Conservation (phyloP, 106 monocot species). For the Phalaenopsis aphrodite region DNA sequence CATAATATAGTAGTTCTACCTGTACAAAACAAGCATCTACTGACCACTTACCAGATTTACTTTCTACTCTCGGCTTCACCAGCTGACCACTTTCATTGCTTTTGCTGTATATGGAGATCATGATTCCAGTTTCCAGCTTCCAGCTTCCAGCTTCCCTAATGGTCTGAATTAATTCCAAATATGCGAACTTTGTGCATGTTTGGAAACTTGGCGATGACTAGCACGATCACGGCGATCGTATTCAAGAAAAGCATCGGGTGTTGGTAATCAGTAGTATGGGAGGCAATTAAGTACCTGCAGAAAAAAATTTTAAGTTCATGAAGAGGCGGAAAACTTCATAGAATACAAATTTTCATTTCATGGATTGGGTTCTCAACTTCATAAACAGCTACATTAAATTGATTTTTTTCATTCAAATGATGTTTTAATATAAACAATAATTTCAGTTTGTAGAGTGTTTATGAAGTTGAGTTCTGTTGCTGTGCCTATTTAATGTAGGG, state of each 20-base stretch:
- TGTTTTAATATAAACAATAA: no score
- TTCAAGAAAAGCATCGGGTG: constrained; percentile 68
- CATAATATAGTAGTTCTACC: background rate
- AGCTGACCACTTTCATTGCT: no score
- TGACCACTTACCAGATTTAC: background rate
- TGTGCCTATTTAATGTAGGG: no score
- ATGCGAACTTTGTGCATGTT: constrained; percentile 87
- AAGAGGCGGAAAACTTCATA: background rate
- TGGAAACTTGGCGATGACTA: constrained; percentile 67
- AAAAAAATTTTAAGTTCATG: background rate
- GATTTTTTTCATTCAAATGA: no score
- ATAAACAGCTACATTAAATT: no score
- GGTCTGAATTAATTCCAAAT: constrained; percentile 53
- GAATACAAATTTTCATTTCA: background rate
- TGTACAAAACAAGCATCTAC: background rate
- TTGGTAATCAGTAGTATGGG: constrained; percentile 73
- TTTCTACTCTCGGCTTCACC: no score
- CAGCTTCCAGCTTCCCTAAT: background rate
- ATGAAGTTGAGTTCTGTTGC: background rate
- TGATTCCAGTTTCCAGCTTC: background rate
- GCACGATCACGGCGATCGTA: constrained; percentile 45
- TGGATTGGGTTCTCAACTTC: background rate
- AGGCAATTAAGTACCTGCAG: constrained; percentile 70
- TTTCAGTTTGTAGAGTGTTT: background rate
- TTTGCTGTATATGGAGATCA: no score